These are phyloP conservation scores for Geranium rotundifolium DNA, from an alignment of 345 rosid genomes.

Conservation along the genomic window DNA sequence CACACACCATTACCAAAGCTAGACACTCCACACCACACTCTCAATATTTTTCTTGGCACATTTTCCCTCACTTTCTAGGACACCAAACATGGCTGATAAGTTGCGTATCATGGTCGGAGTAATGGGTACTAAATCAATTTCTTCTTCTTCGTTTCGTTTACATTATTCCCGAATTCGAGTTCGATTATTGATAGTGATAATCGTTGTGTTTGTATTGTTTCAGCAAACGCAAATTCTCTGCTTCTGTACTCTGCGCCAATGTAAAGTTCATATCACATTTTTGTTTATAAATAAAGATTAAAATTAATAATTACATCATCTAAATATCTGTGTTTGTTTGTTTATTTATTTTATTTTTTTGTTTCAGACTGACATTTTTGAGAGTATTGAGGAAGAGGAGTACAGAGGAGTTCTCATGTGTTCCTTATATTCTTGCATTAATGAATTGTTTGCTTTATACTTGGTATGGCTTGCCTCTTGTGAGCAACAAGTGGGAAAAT, in stretches of 20 bases:
- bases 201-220: not conserved
- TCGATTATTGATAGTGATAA: too few species aligned
- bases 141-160: not conserved
- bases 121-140: not conserved
- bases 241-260: not conserved
- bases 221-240: not conserved
- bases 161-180: too few species aligned
- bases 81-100: not conserved
- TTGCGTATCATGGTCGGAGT: not conserved
- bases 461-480: constrained; percentile 81
- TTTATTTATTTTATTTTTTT: not conserved
- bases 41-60: not conserved
- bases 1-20: not conserved
- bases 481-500: constrained; percentile 76
- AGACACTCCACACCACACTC: not conserved
- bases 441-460: constrained; percentile 62
- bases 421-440: constrained; percentile 60
- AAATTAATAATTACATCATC: too few species aligned
- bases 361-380: constrained; percentile 55
- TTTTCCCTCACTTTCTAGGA: not conserved
- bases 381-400: constrained; percentile 61
- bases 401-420: constrained; percentile 65
- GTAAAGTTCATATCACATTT: not conserved
- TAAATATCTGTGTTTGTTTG: too few species aligned
- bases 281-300: not conserved